A percentile compares a stretch with the other conserved stretches of the same genome.
These are phyloP conservation scores for Neurospora pannonica DNA, from an alignment of 495 filamentous ascomycete genomes.

Conservation along the genomic window DNA sequence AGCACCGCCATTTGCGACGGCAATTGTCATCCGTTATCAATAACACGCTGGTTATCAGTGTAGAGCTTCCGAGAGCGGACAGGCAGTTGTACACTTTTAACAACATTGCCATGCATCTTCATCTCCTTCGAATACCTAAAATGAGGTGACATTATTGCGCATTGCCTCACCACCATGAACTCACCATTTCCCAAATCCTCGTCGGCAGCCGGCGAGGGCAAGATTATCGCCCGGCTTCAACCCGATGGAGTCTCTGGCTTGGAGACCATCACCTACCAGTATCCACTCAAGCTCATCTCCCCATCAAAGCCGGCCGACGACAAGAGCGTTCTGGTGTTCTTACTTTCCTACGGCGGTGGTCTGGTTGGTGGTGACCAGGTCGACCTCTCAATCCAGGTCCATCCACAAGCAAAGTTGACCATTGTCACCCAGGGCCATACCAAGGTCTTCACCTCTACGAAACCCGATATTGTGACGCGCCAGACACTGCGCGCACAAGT, in stretches of 20 bases:
- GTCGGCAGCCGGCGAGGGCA: slow-evolving; percentile 66
- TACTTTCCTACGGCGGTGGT: slow-evolving; percentile 91
- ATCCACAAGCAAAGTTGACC: slow-evolving; percentile 55
- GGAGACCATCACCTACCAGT: slow-evolving; percentile 72
- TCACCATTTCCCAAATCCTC: slow-evolving; percentile 61
- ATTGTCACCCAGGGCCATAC: slow-evolving; percentile 92
- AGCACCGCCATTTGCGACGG: background rate
- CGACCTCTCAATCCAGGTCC: slow-evolving; percentile 58
- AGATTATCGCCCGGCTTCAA: slow-evolving; percentile 60
- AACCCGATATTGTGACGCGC: slow-evolving; percentile 47
- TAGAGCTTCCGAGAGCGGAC: background rate
- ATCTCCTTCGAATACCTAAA: background rate
- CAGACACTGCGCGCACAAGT: slow-evolving; percentile 62
- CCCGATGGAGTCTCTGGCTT: slow-evolving; percentile 65
- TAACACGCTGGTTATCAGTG: background rate
- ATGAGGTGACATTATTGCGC: slow-evolving; percentile 9
- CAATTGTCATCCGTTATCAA: background rate
- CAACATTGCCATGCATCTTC: background rate
- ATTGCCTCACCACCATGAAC: slow-evolving; percentile 23
- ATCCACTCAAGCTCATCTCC: slow-evolving; percentile 88
- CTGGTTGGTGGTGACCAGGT: slow-evolving; percentile 80
- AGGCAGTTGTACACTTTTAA: background rate
- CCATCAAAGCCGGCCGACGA: slow-evolving; percentile 42
- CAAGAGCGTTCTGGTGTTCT: slow-evolving; percentile 61
- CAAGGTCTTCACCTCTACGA: slow-evolving; percentile 79